Evolutionary conservation across 2,329 filamentous ascomycete species (phyloP).

Genomic region (Ophiostoma perfectum): DNA sequence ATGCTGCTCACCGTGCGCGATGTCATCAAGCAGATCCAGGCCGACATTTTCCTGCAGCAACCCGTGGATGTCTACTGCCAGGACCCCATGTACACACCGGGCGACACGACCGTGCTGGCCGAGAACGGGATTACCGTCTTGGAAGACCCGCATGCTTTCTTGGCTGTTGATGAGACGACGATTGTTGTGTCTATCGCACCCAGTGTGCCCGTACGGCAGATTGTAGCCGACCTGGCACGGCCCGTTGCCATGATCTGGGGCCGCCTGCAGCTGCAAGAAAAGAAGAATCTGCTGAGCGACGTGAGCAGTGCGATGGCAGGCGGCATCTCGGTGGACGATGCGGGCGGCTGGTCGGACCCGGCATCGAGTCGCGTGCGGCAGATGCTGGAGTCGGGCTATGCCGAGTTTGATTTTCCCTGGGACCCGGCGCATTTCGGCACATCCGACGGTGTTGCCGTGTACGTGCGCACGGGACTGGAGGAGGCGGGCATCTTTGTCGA

Average conservation of each 20-base stretch:
- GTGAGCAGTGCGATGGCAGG: not conserved
- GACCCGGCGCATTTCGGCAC: slow-evolving; percentile 24
- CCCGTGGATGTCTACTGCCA: slow-evolving; percentile 24
- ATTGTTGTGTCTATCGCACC: slow-evolving; percentile 31
- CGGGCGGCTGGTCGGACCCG: slow-evolving; percentile 25
- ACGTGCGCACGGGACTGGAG: slow-evolving; percentile 21
- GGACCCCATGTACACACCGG: slow-evolving; percentile 29
- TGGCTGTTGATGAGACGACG: slow-evolving; percentile 31
- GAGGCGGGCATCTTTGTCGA: slow-evolving; percentile 5
- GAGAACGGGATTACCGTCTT: slow-evolving; percentile 30
- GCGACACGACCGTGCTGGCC: slow-evolving; percentile 28
- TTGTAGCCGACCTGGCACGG: slow-evolving; percentile 33
- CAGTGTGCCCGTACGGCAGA: slow-evolving; percentile 32
- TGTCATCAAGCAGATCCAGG: slow-evolving; percentile 22
- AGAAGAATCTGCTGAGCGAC: not conserved
- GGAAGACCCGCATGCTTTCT: slow-evolving; percentile 32
- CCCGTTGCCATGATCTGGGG: slow-evolving; percentile 33
- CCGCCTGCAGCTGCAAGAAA: not conserved
- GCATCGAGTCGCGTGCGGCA: slow-evolving; percentile 25
- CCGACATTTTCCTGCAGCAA: slow-evolving; percentile 11
- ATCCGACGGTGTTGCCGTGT: slow-evolving; percentile 22
- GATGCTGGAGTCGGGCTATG: slow-evolving; percentile 23
- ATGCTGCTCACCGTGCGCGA: slow-evolving; percentile 27
- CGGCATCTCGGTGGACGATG: slow-evolving; percentile 18
- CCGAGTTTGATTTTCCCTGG: slow-evolving; percentile 22